Conservation (phyloP, 163 green algal genomes). For the Scenedesmus sp. region DNA sequence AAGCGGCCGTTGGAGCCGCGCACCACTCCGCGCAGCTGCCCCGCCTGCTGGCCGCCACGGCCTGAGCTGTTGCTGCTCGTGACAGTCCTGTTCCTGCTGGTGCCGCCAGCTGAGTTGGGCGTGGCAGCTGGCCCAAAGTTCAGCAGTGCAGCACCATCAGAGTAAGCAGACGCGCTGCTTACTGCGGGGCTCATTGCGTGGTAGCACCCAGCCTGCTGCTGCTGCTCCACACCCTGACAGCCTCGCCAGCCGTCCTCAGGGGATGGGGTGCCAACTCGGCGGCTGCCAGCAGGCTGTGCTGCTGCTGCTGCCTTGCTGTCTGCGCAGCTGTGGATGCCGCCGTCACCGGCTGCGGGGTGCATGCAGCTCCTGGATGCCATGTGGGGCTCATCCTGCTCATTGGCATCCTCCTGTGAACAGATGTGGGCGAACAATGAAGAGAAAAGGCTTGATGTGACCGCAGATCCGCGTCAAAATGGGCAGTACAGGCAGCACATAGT, state of each 20-base stretch:
- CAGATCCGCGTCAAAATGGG: no score
- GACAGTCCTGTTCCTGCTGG: neutral
- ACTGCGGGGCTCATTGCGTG: neutral
- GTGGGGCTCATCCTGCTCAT: conserved; percentile 4
- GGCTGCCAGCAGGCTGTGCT: neutral
- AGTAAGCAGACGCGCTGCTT: neutral
- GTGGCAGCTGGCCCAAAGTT: neutral
- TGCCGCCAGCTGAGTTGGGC: neutral
- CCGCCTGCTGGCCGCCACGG: neutral
- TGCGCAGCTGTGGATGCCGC: neutral
- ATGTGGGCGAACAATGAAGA: neutral
- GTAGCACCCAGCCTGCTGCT: neutral
- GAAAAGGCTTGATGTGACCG: neutral
- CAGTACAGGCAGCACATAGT: neutral
- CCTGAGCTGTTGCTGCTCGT: neutral
- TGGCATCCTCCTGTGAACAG: neutral
- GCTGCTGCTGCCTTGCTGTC: conserved; percentile 11
- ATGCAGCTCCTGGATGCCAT: neutral
- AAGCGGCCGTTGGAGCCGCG: neutral
- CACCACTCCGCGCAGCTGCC: neutral
- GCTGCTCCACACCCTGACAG: neutral
- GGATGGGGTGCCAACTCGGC: neutral
- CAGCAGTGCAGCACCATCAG: neutral
- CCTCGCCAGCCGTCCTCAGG: neutral
- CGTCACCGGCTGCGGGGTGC: neutral